Evolutionary conservation across 352 stramenopile genomes (phyloP).

Genomic region (Pythium guiyangense): DNA sequence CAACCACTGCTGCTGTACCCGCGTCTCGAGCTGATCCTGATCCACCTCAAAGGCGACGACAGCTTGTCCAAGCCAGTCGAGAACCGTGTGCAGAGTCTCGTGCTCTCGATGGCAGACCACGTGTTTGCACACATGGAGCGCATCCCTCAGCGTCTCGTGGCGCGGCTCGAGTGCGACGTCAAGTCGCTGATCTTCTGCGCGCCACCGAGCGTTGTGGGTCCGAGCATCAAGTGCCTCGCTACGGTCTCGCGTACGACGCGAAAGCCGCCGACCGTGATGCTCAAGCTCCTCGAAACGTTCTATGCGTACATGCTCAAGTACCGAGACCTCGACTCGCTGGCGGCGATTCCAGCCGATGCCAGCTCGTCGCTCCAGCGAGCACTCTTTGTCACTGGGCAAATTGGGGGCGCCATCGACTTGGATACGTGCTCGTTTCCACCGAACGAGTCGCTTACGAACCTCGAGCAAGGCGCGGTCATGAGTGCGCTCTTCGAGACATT

Average conservation of each 20-base stretch:
- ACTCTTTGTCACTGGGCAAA: conserved; percentile 64
- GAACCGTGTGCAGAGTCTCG: conserved; percentile 50
- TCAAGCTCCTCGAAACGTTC: conserved; percentile 67
- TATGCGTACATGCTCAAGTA: conserved; percentile 57
- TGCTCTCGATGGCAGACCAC: conserved; percentile 57
- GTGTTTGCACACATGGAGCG: conserved; percentile 49
- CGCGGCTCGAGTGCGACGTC: conserved; percentile 52
- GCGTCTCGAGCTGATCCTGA: conserved; percentile 66
- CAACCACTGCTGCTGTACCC: conserved; percentile 44
- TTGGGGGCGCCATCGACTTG: conserved; percentile 64
- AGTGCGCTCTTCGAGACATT: conserved; percentile 64
- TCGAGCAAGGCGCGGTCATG: conserved; percentile 48
- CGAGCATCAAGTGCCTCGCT: conserved; percentile 71
- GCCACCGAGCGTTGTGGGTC: conserved; percentile 79
- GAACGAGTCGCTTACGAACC: conserved; percentile 19
- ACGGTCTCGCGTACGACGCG: conserved; percentile 41
- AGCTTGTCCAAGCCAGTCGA: conserved; percentile 48
- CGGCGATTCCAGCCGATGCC: conserved; percentile 27
- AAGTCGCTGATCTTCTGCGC: conserved; percentile 54
- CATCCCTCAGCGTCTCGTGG: conserved; percentile 39
- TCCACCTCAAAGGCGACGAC: conserved; percentile 67
- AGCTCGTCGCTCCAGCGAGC: conserved; percentile 64
- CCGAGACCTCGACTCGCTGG: conserved; percentile 25
- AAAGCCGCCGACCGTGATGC: conserved; percentile 37
- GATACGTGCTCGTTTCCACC: conserved; percentile 31